Percentiles rank a stretch among this genome's conserved stretches.
Conservation (phyloP, 352 stramenopile species). For the Aphanomyces invadans region DNA sequence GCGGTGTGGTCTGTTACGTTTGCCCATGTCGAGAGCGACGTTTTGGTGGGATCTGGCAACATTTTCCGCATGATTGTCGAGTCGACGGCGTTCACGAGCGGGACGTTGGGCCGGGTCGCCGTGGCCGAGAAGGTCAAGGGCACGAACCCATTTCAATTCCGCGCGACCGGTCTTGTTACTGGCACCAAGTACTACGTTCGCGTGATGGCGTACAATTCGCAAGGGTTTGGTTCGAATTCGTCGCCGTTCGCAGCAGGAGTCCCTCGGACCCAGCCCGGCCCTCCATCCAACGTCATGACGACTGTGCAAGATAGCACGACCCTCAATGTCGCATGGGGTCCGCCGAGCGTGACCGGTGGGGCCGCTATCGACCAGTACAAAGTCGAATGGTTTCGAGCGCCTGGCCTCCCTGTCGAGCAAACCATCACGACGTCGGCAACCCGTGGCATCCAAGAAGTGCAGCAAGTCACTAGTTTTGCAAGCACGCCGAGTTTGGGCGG, state of each 20-base stretch:
- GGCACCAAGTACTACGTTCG: constrained; percentile 65
- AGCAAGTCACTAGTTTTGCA: constrained; percentile 48
- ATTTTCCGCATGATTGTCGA: constrained; percentile 69
- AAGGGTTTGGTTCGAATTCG: constrained; percentile 40
- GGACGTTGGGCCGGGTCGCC: constrained; percentile 46
- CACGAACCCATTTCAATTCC: constrained; percentile 80
- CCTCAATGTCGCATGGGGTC: constrained; percentile 42
- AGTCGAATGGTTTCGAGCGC: constrained; percentile 63
- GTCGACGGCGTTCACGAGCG: constrained; percentile 43
- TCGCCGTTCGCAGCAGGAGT: constrained; percentile 11
- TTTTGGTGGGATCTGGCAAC: constrained; percentile 88
- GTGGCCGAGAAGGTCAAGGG: constrained; percentile 85
- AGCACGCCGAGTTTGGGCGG: constrained; percentile 47
- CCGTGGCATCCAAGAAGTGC: constrained; percentile 59
- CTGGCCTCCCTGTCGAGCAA: constrained; percentile 51
- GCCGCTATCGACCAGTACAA: constrained; percentile 62
- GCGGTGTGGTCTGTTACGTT: constrained; percentile 92
- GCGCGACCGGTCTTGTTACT: constrained; percentile 44
- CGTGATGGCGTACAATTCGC: constrained; percentile 73
- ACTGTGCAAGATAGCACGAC: constrained; percentile 28
- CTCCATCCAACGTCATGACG: constrained; percentile 10
- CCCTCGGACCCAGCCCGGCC: constrained; percentile 6
- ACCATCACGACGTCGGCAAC: constrained; percentile 67
- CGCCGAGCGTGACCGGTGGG: constrained; percentile 28
- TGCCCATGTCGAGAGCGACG: constrained; percentile 86